A percentile compares a stretch with the other conserved stretches of the same genome.
phyloP scores from a whole-genome alignment of 2,329 filamentous ascomycete species.

The Colletotrichum spinosum region DNA sequence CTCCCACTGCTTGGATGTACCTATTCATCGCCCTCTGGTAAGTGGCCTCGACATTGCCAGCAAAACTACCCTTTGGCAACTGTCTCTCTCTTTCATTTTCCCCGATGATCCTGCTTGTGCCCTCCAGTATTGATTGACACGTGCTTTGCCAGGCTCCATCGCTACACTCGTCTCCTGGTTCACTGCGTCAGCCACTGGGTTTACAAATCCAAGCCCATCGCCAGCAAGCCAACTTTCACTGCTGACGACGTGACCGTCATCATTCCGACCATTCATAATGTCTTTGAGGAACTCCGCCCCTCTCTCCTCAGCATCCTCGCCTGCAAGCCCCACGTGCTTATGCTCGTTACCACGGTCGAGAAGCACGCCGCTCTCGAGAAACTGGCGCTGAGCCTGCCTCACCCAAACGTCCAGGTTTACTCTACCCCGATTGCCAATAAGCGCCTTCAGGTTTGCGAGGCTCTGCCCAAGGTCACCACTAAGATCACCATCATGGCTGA shows the following conservation, averaged over 20 bases:
- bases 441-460: conserved; percentile 91
- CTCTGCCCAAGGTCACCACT: conserved; percentile 86
- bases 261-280: conserved; percentile 90
- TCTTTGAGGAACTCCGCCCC: conserved; percentile 83
- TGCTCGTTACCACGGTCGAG: conserved; percentile 88
- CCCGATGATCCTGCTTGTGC: neutral
- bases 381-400: conserved; percentile 71
- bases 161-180: conserved; percentile 86
- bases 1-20: conserved; percentile 36
- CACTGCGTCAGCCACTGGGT: conserved; percentile 88
- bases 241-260: conserved; percentile 92
- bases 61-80: neutral
- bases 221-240: conserved; percentile 82
- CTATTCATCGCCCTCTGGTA: conserved; percentile 56
- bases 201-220: conserved; percentile 87
- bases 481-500: conserved; percentile 92
- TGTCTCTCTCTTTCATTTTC: neutral
- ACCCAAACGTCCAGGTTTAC: conserved; percentile 77
- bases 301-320: conserved; percentile 83
- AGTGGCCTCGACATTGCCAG: conserved; percentile 41
- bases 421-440: conserved; percentile 92
- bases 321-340: conserved; percentile 77
- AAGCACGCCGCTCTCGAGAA: conserved; percentile 77
- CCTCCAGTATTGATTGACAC: conserved; percentile 41
- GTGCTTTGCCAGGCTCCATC: conserved; percentile 74